Conservation (phyloP, 768 basidiomycete genomes). For the Calvatia gigantea region DNA sequence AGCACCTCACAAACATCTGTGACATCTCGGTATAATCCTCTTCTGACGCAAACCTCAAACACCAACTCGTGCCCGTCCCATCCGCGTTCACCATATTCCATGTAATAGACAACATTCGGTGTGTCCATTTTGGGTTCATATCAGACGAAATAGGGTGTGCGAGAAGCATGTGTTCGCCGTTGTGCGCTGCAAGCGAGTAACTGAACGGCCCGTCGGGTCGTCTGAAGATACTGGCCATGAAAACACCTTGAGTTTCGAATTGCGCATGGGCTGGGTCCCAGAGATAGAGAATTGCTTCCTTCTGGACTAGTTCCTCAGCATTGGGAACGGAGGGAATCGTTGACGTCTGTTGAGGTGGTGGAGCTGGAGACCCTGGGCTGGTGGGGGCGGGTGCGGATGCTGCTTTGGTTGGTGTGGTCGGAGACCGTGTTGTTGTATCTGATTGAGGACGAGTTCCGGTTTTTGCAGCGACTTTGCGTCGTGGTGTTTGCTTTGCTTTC, state of each 20-base stretch:
- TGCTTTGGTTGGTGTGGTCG: conserved; percentile 1
- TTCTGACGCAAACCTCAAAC: conserved; percentile 60
- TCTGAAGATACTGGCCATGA: conserved; percentile 51
- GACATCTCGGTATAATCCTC: conserved; percentile 61
- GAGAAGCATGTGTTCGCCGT: conserved; percentile 45
- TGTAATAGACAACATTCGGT: conserved; percentile 68
- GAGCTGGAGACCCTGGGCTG: conserved; percentile 6
- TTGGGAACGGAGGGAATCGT: conserved; percentile 18
- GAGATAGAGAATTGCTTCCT: conserved; percentile 54
- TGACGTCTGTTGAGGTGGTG: conserved; percentile 3
- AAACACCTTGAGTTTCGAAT: conserved; percentile 52
- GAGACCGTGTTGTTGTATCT: neutral
- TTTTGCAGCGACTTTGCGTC: conserved; percentile 28
- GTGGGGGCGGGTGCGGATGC: neutral
- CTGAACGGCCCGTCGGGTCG: conserved; percentile 42
- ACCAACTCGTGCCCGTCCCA: conserved; percentile 71
- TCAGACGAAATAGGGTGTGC: conserved; percentile 61
- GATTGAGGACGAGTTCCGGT: conserved; percentile 2
- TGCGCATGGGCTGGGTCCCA: conserved; percentile 52
- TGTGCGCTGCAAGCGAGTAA: conserved; percentile 58
- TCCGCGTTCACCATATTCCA: conserved; percentile 76
- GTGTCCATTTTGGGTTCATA: conserved; percentile 71
- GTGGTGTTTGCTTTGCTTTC: conserved; percentile 23
- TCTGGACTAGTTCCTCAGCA: conserved; percentile 30
- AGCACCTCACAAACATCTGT: conserved; percentile 57